Conservation (phyloP, 352 stramenopile genomes). For the Phytophthora pistaciae region DNA sequence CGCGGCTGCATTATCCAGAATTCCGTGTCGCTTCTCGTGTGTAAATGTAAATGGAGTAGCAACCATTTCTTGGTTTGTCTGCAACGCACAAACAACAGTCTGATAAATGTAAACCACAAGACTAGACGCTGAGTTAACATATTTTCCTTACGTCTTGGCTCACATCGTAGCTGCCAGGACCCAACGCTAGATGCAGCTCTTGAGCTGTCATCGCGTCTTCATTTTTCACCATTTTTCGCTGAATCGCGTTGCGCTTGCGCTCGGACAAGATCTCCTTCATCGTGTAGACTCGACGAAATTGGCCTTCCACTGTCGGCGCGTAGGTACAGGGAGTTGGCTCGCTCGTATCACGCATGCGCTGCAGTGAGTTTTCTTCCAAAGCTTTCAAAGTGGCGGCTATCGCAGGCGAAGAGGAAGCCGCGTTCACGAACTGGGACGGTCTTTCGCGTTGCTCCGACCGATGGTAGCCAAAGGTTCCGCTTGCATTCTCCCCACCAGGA, state of each 20-base stretch:
- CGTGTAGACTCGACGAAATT: constrained; percentile 60
- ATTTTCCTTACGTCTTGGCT: constrained; percentile 46
- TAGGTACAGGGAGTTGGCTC: constrained; percentile 38
- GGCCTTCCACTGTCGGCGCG: constrained; percentile 43
- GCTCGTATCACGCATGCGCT: constrained; percentile 14
- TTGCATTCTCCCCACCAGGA: constrained; percentile 1
- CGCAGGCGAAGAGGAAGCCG: constrained; percentile 14
- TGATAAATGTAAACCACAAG: not conserved
- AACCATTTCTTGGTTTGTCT: constrained; percentile 58
- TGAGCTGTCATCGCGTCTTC: constrained; percentile 22
- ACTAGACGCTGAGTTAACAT: not conserved
- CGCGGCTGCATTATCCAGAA: constrained; percentile 47
- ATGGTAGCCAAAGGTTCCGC: constrained; percentile 51
- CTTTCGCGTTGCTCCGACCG: constrained; percentile 14
- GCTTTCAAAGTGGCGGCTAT: constrained; percentile 30
- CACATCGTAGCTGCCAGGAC: constrained; percentile 65
- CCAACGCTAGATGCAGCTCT: constrained; percentile 46
- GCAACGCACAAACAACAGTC: not conserved
- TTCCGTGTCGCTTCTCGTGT: constrained; percentile 52
- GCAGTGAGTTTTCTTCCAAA: constrained; percentile 30
- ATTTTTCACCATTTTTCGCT: constrained; percentile 16
- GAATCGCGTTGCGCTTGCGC: constrained; percentile 20
- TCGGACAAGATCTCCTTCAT: constrained; percentile 43
- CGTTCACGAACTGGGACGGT: constrained; percentile 17
- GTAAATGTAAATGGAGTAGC: constrained; percentile 58